phyloP scores from a whole-genome alignment of 805 yeast genomes.

The Wickerhamomyces subpelliculosus region DNA sequence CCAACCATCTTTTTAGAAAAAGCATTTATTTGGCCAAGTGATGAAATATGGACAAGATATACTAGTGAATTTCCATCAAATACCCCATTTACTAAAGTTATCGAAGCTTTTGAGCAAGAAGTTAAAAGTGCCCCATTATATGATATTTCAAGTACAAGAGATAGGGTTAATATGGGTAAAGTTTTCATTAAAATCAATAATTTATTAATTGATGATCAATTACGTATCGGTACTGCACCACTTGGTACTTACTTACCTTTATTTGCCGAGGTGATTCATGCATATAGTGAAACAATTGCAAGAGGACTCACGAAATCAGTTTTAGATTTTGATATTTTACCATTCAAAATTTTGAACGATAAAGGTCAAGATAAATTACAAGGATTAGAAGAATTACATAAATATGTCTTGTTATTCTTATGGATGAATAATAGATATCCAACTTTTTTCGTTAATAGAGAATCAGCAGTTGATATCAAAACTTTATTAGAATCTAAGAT shows the following conservation, averaged over 20 bases:
- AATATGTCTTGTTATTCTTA: constrained; percentile 56
- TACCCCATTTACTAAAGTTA: constrained; percentile 38
- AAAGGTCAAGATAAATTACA: constrained; percentile 13
- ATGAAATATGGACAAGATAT: constrained; percentile 57
- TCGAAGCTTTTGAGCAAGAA: constrained; percentile 39
- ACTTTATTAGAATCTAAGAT: constrained; percentile 53
- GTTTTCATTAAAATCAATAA: constrained; percentile 36
- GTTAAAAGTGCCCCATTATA: constrained; percentile 24
- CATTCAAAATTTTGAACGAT: constrained; percentile 2
- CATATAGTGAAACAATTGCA: constrained; percentile 35
- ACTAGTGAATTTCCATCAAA: constrained; percentile 53
- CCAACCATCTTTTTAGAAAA: constrained; percentile 45
- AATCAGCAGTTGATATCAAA: constrained; percentile 65
- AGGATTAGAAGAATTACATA: constrained; percentile 57
- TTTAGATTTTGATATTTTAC: constrained; percentile 37
- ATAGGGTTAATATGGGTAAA: constrained; percentile 27
- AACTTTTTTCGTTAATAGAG: constrained; percentile 66
- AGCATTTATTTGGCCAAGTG: constrained; percentile 81
- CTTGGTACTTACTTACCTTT: constrained; percentile 37
- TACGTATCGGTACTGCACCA: constrained; percentile 58
- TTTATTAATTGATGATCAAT: constrained; percentile 49
- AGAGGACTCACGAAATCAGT: constrained; percentile 43
- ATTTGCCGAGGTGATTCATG: constrained; percentile 39
- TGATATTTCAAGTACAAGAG: constrained; percentile 31
- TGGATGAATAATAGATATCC: constrained; percentile 92